phyloP scores from a whole-genome alignment of 2,329 filamentous ascomycete genomes.

The Thelonectria discophora region DNA sequence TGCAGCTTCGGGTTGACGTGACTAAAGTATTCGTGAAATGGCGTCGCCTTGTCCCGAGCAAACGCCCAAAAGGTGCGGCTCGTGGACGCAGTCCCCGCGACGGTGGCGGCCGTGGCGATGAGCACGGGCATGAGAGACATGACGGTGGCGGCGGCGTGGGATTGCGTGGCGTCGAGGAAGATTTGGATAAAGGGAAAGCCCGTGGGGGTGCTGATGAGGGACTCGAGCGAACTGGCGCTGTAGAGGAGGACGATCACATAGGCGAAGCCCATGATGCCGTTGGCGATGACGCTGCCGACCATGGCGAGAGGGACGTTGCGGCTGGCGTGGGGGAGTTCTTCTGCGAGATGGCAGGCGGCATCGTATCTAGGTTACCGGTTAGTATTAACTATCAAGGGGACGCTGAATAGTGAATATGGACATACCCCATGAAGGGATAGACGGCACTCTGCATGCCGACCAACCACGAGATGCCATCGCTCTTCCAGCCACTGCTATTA shows the following conservation, averaged over 20 bases:
- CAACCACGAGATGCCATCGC: constrained; percentile 46
- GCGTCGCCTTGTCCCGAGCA: constrained; percentile 48
- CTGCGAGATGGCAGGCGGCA: constrained; percentile 47
- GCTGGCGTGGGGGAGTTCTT: constrained; percentile 47
- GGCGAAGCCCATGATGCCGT: constrained; percentile 56
- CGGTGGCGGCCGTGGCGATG: constrained; percentile 43
- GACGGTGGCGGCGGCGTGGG: constrained; percentile 37
- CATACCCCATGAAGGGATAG: constrained; percentile 48
- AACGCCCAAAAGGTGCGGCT: constrained; percentile 52
- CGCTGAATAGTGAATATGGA: background rate
- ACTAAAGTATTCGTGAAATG: constrained; percentile 49
- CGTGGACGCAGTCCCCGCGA: constrained; percentile 48
- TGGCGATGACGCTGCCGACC: constrained; percentile 49
- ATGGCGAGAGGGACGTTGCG: constrained; percentile 47
- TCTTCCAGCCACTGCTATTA: constrained; percentile 46
- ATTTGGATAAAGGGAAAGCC: constrained; percentile 56
- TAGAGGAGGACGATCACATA: constrained; percentile 56
- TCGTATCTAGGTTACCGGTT: constrained; percentile 44
- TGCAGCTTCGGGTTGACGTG: constrained; percentile 44
- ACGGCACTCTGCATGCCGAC: constrained; percentile 45
- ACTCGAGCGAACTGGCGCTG: constrained; percentile 50
- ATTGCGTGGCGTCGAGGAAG: constrained; percentile 44
- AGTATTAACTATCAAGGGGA: background rate
- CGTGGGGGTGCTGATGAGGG: constrained; percentile 50
- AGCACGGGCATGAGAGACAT: constrained; percentile 43